phyloP scores from a whole-genome alignment of 495 filamentous ascomycete species.

The Xylaria telfairii region DNA sequence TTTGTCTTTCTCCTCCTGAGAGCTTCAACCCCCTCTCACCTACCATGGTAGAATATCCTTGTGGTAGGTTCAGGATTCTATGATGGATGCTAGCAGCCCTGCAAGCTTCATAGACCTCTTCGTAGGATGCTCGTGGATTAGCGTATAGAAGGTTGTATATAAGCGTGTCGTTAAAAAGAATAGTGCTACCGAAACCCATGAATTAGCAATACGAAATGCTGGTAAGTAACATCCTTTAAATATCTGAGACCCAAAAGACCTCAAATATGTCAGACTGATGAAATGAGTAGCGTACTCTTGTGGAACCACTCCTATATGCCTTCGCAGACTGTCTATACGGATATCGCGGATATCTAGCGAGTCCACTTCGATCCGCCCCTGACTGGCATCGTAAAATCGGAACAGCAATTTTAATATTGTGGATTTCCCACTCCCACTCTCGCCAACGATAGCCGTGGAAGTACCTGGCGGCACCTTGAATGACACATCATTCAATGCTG shows the following conservation, averaged over 20 bases:
- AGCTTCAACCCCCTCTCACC: slow-evolving; percentile 81
- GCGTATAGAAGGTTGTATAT: slow-evolving; percentile 88
- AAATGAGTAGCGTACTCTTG: not conserved
- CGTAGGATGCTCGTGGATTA: slow-evolving; percentile 71
- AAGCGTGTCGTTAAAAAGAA: slow-evolving; percentile 59
- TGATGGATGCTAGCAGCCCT: slow-evolving; percentile 82
- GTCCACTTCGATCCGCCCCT: not conserved
- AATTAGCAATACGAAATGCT: not conserved
- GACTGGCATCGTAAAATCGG: slow-evolving; percentile 82
- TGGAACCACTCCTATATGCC: not conserved
- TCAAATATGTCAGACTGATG: not conserved
- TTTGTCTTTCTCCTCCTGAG: slow-evolving; percentile 83
- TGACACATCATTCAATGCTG: slow-evolving; percentile 71
- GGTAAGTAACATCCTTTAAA: not conserved
- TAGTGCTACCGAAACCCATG: not conserved
- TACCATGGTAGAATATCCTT: slow-evolving; percentile 62
- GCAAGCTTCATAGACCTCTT: slow-evolving; percentile 76
- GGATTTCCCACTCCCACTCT: slow-evolving; percentile 83
- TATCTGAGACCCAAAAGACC: not conserved
- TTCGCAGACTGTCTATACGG: not conserved
- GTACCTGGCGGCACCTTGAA: slow-evolving; percentile 77
- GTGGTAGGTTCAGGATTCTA: slow-evolving; percentile 73
- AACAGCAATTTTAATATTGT: slow-evolving; percentile 83
- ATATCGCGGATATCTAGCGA: not conserved
- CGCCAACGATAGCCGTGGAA: slow-evolving; percentile 58